Conservation (phyloP, 129 eudicot species). For the Centella asiatica region DNA sequence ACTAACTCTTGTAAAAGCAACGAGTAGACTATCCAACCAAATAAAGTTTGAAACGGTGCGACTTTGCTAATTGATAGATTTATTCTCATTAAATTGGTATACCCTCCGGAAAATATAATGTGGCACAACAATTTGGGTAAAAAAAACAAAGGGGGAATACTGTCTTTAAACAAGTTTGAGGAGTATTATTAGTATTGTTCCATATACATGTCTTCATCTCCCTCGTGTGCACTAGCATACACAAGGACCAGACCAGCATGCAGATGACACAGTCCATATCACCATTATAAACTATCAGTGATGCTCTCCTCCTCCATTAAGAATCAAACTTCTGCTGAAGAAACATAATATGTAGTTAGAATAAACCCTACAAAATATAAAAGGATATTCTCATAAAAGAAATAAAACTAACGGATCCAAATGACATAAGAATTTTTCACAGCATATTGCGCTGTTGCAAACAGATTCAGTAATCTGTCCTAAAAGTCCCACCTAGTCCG, state of each 20-base stretch:
- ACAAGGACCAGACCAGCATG: neutral
- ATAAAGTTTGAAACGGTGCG: neutral
- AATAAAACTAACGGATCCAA: too few relatives aligned
- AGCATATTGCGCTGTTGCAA: too few relatives aligned
- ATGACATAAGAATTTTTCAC: too few relatives aligned
- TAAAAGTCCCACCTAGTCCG: too few relatives aligned
- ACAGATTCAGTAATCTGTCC: too few relatives aligned
- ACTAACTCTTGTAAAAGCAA: neutral
- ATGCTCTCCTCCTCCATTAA: conserved; percentile 1
- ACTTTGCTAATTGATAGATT: conserved; percentile 1
- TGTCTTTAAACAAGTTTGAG: neutral
- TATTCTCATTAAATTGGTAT: conserved; percentile 1
- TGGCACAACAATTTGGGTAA: neutral
- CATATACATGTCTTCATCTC: neutral
- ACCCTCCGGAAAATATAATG: neutral
- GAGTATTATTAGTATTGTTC: neutral
- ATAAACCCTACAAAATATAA: neutral
- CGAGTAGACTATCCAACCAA: neutral
- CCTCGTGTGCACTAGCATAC: conserved; percentile 2
- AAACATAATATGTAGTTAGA: neutral
- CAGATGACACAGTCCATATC: neutral
- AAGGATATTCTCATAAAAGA: too few relatives aligned
- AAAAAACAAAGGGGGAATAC: neutral
- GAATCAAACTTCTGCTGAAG: neutral
- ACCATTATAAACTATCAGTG: neutral